Evolutionary conservation across 306 rosid genomes (phyloP).

Genomic region (Cucurbita ficifolia): DNA sequence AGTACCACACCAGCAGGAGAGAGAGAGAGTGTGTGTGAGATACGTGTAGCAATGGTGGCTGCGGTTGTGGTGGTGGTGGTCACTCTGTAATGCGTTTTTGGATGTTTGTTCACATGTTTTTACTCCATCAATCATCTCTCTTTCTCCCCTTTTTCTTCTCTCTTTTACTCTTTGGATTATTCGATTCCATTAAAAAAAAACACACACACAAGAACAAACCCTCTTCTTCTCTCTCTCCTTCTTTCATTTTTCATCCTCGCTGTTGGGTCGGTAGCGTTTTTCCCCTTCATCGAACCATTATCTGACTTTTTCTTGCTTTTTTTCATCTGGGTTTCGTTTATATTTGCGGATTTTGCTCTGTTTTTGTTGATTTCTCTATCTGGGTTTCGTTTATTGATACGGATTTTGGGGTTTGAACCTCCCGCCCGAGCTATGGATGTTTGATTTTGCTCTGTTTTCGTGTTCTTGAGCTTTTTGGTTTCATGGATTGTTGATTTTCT

Average conservation of each 20-base stretch:
- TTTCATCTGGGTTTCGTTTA: too few relatives aligned
- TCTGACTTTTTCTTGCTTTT: not conserved
- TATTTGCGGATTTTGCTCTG: too few relatives aligned
- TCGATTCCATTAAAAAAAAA: not conserved
- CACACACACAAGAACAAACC: not conserved
- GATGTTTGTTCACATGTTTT: not conserved
- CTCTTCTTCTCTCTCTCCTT: not conserved
- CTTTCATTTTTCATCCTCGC: not conserved
- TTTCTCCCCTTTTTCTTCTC: not conserved
- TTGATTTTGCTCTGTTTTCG: not conserved
- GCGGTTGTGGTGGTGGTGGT: not conserved
- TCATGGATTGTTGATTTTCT: not conserved
- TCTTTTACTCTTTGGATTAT: not conserved
- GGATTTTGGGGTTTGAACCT: not conserved
- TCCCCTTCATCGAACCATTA: not conserved
- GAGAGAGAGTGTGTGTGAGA: not conserved
- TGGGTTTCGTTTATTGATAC: not conserved
- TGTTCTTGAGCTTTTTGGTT: not conserved
- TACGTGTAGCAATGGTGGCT: not conserved
- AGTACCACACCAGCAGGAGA: not conserved
- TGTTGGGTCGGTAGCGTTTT: not conserved
- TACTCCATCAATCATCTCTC: not conserved
- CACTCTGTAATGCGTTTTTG: not conserved
- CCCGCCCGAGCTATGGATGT: not conserved
- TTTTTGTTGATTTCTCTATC: not conserved